Base-by-base conservation (phyloP, 2,329 filamentous ascomycete species). In the Colletotrichum lupini region DNA sequence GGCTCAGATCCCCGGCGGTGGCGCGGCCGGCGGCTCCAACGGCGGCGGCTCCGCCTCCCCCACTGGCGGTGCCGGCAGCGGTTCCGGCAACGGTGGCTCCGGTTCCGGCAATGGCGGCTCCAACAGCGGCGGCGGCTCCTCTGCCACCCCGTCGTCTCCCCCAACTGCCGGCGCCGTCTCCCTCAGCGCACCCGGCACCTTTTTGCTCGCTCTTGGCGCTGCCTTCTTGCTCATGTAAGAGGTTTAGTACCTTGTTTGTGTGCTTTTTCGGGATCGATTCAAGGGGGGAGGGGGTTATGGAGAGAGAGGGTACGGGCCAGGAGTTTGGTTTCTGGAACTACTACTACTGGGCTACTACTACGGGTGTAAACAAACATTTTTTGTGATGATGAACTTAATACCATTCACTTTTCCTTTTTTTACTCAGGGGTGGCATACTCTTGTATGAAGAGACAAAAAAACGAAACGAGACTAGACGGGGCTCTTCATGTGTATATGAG, bases 151-250 rank as follows among this genome's bases (percentile, higher is more conserved):
- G 4, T 42, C 68, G 30, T 63, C 64, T 26, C 62, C 67, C 22
- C 61, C 70, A 9, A 74, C 63, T 32, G 76, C 75, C 61, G 79
- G 71, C 66, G 78, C 81, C 52, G 77, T 80, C 35, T 78, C 79
- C 68, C 75, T 87, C 74, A 76, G 82, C 61, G 82, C 83, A 8
- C 83, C 87, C 30, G 80, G 80, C 78, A 81, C 83, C 19, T 76
- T 86, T 73, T 81, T 90, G 59, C 75, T 87, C 62, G 84, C 79
- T 72, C 73, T 87, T 42, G 86, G 80, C 67, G 83, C 82, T 42
- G 82, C 83, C 70, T 80, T 88, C 71, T 76, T 89, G 77, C 80
- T 89, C 52, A 70, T 82, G 74, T 82, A 80, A 72, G 52, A 16
- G 37, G 60, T 11, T 19, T 9, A 22, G 42, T 49, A n/a, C 42